Evolutionary conservation across 2,329 filamentous ascomycete genomes (phyloP).

Genomic region (Amphichorda felina): DNA sequence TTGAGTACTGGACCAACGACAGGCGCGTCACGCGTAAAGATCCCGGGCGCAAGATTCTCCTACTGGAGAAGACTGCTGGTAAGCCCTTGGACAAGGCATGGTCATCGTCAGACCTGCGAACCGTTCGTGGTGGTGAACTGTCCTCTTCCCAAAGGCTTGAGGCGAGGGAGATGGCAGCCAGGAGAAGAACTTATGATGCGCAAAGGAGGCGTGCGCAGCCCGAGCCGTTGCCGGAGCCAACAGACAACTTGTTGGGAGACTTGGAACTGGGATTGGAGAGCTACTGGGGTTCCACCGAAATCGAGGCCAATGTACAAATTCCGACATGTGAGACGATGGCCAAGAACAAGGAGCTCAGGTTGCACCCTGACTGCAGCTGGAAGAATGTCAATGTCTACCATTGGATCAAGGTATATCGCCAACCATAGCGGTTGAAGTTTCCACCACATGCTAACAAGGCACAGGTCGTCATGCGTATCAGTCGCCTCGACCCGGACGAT

Average conservation of each 20-base stretch:
- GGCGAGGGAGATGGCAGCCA: conserved; percentile 32
- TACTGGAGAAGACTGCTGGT: conserved; percentile 83
- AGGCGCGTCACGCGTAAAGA: conserved; percentile 78
- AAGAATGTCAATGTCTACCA: conserved; percentile 90
- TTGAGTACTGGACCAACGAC: conserved; percentile 83
- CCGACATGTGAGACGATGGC: conserved; percentile 82
- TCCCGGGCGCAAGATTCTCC: conserved; percentile 67
- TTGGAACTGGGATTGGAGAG: conserved; percentile 57
- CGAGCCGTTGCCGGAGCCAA: conserved; percentile 34
- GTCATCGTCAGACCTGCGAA: conserved; percentile 62
- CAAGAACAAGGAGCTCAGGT: conserved; percentile 49
- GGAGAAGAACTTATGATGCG: conserved; percentile 42
- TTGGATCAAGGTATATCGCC: conserved; percentile 82
- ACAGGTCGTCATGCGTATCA: conserved; percentile 89
- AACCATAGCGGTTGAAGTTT: too few relatives aligned
- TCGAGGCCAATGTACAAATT: conserved; percentile 87
- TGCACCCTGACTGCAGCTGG: conserved; percentile 89
- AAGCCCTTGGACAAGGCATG: conserved; percentile 62
- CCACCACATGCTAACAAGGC: neutral
- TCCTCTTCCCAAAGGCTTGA: conserved; percentile 33
- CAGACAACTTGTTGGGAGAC: conserved; percentile 69
- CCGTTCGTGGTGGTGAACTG: conserved; percentile 72
- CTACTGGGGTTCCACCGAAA: conserved; percentile 79
- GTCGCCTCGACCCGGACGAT: conserved; percentile 68
- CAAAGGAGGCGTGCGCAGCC: conserved; percentile 24